Percentiles rank a stretch among this genome's conserved stretches.
These are phyloP conservation scores for Adansonia gregorii DNA, from an alignment of 441 rosid species.

Conservation along the genomic window DNA sequence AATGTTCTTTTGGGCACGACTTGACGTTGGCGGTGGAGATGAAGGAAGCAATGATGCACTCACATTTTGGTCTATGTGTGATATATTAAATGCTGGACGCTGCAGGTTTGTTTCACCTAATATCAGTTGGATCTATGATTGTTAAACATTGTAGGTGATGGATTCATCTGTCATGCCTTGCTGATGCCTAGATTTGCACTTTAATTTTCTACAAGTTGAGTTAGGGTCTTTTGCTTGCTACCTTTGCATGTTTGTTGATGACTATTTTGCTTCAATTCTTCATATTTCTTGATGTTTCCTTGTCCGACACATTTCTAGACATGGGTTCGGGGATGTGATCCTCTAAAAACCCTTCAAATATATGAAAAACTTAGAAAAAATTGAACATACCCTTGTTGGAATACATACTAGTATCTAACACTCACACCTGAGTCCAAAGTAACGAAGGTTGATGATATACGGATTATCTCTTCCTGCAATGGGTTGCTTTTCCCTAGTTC, in stretches of 20 bases:
- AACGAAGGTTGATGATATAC: no score
- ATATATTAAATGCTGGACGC: constrained; percentile 81
- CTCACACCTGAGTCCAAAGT: no score
- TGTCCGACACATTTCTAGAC: no score
- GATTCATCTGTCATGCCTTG: not conserved
- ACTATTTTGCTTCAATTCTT: no score
- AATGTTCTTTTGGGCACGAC: constrained; percentile 85
- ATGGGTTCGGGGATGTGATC: no score
- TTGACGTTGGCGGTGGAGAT: constrained; percentile 60
- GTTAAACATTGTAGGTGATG: not conserved
- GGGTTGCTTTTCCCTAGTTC: not conserved
- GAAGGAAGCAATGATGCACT: constrained; percentile 42
- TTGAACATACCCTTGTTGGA: no score
- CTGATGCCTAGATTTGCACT: not conserved
- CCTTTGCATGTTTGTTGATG: not conserved
- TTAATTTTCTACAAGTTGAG: not conserved
- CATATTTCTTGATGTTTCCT: no score
- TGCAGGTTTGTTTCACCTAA: constrained; percentile 67
- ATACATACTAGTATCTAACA: no score
- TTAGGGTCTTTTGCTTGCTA: constrained; percentile 4
- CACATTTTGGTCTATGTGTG: constrained; percentile 96
- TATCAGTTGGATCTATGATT: constrained; percentile 23
- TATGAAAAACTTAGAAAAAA: no score
- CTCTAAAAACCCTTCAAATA: no score
- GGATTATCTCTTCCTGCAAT: not conserved